These are phyloP conservation scores for Fimicolochytrium jonesii DNA, from an alignment of 192 early-diverging fungal genomes.

Conservation along the genomic window DNA sequence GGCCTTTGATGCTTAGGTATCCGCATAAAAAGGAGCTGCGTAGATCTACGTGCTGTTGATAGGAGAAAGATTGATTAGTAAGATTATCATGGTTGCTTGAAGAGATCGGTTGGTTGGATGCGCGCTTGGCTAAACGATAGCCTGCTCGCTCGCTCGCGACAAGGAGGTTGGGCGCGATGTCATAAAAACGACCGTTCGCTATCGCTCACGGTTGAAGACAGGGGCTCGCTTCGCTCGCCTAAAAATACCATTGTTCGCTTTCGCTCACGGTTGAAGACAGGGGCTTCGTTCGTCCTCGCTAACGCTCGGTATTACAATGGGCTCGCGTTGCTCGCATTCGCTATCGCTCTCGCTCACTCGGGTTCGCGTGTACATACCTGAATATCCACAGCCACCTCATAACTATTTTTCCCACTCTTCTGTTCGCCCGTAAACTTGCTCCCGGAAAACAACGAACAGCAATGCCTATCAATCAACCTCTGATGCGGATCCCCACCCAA, in stretches of 20 bases:
- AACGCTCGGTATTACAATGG: background rate
- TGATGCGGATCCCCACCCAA: too few species aligned
- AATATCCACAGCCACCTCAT: slow-evolving; percentile 68
- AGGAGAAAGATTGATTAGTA: background rate
- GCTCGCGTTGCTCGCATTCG: background rate
- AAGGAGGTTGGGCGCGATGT: too few species aligned
- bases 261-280: background rate
- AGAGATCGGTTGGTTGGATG: background rate
- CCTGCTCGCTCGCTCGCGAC: too few species aligned
- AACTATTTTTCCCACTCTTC: slow-evolving; percentile 53
- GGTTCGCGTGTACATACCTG: slow-evolving; percentile 43
- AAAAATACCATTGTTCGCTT: background rate
- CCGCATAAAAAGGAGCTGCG: slow-evolving; percentile 69
- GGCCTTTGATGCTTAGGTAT: slow-evolving; percentile 76
- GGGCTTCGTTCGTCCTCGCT: background rate
- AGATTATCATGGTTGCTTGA: background rate
- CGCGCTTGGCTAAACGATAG: too few species aligned
- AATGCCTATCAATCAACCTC: slow-evolving; percentile 20
- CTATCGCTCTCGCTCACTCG: background rate
- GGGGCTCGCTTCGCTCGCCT: too few species aligned
- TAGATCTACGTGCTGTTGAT: slow-evolving; percentile 59
- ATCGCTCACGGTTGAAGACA: too few species aligned
- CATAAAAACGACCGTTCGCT: too few species aligned
- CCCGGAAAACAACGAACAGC: slow-evolving; percentile 53
- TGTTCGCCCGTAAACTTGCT: slow-evolving; percentile 64